Evolutionary conservation across 371 early-diverging fungal genomes (phyloP), one percentile per base, ranked within the genome.

Genomic region (Mortierella sp.): DNA sequence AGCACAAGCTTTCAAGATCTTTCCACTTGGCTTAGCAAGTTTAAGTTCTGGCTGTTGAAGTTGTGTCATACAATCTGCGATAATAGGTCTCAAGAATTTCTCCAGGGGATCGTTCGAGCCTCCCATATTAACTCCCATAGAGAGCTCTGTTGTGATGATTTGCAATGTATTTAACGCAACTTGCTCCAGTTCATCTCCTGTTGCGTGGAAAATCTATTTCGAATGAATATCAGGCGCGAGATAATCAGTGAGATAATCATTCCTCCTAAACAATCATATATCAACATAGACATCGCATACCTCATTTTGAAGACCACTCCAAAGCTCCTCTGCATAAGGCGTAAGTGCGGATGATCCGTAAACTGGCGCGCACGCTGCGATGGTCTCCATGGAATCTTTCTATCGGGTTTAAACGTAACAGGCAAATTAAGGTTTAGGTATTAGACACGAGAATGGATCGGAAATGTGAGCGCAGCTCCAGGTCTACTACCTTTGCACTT

Each of bases 331-430:
- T 11, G 92, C 84, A 66, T 92, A 85, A 9, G 92, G 90, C 6
- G 87, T 68, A 16, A 96, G 79, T 15, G 79, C 85, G 0, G 85
- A 76, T 11, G 91, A 88, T 45, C 94, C 94, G 80, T 95, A 95
- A 1, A 94, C 92, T 6, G 94, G 92, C 11, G 91, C 91, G 76
- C 94, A 92, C 3, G 90, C 91, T n/a, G 93, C 86, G 21, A 97
- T 75, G 0, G 94, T 91, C 48, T 94, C 94, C 91, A 97, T 91
- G 0, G 97, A 93, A 84, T 97, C 97, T 81, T 91, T 89, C 93
- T 95, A 84, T 38, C 71, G 67, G 67, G 63, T 59, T 58, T 57
- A 61, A 43, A 55, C 43, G 57, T 52, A 38, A 65, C 47, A 52
- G 65, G 16, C 36, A 38, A 60, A n/a, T 65, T 74, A 59, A 47